Conservation (phyloP, 352 stramenopile species). For the Thalassiosira exigua region DNA sequence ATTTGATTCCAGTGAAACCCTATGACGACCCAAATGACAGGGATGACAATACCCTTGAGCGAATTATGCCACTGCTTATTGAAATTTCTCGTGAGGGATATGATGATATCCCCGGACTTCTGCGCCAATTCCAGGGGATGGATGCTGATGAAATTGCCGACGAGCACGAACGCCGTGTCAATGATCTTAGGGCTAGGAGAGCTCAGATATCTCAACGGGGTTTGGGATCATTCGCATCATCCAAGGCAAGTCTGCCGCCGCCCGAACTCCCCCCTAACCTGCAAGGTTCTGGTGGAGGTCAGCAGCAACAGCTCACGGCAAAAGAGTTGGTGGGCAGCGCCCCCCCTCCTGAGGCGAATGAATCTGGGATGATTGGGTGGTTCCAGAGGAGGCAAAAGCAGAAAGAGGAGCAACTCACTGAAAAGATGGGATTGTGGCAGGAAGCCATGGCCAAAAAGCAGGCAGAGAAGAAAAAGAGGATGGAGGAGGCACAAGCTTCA, state of each 20-base stretch:
- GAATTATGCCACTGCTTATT: slow-evolving; percentile 83
- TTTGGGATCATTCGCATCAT: slow-evolving; percentile 71
- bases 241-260: slow-evolving; percentile 44
- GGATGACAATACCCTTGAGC: slow-evolving; percentile 80
- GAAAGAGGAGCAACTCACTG: too few relatives aligned
- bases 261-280: slow-evolving; percentile 64
- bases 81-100: slow-evolving; percentile 83
- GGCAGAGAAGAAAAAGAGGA: too few relatives aligned
- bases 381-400: too few relatives aligned
- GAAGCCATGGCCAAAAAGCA: too few relatives aligned
- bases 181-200: slow-evolving; percentile 58
- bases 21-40: too few relatives aligned
- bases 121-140: slow-evolving; percentile 80
- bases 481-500: too few relatives aligned
- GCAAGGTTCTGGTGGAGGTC: slow-evolving; percentile 4
- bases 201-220: slow-evolving; percentile 57
- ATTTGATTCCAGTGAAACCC: too few relatives aligned
- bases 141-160: slow-evolving; percentile 82
- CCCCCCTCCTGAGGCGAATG: too few relatives aligned
- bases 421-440: too few relatives aligned
- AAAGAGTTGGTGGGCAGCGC: too few relatives aligned
- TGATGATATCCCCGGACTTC: slow-evolving; percentile 71
- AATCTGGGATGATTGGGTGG: too few relatives aligned
- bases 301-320: too few relatives aligned
- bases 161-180: slow-evolving; percentile 78